Evolutionary conservation across 495 filamentous ascomycete genomes (phyloP), one percentile per base, ranked within the genome.

Genomic region (Podospora pseudopauciseta): DNA sequence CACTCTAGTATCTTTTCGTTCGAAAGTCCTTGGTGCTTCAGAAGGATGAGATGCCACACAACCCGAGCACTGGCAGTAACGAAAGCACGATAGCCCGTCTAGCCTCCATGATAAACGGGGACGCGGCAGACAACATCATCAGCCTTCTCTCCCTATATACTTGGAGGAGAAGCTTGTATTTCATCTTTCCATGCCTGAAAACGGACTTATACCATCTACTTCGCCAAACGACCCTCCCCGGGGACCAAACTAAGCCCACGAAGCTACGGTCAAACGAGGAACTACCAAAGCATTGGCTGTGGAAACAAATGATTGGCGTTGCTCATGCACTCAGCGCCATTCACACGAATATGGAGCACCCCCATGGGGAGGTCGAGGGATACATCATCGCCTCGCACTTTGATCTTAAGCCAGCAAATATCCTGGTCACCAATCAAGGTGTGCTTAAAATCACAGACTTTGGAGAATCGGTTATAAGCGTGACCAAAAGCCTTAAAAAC

Each of bases 281-380:
- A 61, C 20, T 61, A 26, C 27, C 1, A 26, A 20, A 32, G 18
- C 27, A 61, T 61, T 61, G 59, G 20, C 59, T 61, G 18, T 61
- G 59, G 27, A 61, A 26, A 61, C 59, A 61, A 16, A 32, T 61
- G 59, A 61, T 61, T 61, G 19, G 26, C 9, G 27, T 61, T 28
- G 26, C 19, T 26, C 13, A 7, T 26, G 59, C 20, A 9, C 27
- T 61, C 54, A 9, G 54, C 54, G 54, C 0, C 18, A 57, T 57
- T 18, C 54, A 57, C 54, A 18, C 54, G 5, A 16, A 23, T 0
- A 18, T 57, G 54, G 13, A 57, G 18, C 5, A 5, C 18, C 54
- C 54, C 18, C 18, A 26, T 16, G 54, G 18, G 7, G 19, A 0
- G 18, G 15, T 57, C 5, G 18, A 7, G 54, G 54, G 54, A 5